phyloP scores from a whole-genome alignment of 148 eudicot species.

The Rhododendron griersonianum region DNA sequence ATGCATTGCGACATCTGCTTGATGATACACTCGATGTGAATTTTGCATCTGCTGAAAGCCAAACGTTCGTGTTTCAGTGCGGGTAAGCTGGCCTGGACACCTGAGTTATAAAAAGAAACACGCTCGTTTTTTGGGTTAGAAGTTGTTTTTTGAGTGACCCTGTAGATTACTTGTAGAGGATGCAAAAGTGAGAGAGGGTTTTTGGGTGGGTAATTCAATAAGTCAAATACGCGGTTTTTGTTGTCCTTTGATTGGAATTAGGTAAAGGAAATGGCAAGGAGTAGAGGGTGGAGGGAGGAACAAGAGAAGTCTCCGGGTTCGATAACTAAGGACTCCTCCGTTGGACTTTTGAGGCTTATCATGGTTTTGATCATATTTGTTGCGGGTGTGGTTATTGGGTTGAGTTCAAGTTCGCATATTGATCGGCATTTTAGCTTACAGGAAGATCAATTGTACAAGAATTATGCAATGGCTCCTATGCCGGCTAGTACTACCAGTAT shows the following conservation, averaged over 20 bases:
- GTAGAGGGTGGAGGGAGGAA: conserved; percentile 36
- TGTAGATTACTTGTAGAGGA: neutral
- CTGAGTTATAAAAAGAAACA: neutral
- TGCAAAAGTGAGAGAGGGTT: neutral
- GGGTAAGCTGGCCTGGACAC: neutral
- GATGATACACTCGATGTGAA: neutral
- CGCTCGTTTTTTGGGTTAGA: neutral
- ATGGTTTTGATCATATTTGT: conserved; percentile 50
- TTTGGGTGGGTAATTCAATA: neutral
- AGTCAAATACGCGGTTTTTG: too few relatives aligned
- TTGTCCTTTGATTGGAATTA: neutral
- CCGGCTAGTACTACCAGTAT: neutral
- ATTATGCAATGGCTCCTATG: conserved; percentile 10
- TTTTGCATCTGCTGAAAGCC: neutral
- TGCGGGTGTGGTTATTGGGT: conserved; percentile 61
- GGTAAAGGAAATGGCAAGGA: conserved; percentile 13
- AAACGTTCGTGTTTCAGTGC: neutral
- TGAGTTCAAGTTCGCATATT: conserved; percentile 60
- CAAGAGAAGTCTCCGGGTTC: conserved; percentile 15
- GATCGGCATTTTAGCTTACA: conserved; percentile 34
- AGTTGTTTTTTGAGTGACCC: neutral
- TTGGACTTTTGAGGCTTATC: conserved; percentile 39
- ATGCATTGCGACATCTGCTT: conserved; percentile 3
- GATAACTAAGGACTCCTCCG: conserved; percentile 44
- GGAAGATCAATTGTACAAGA: conserved; percentile 20